These are phyloP conservation scores for Lobulomyces angularis DNA, from an alignment of 192 early-diverging fungal species.

Conservation along the genomic window DNA sequence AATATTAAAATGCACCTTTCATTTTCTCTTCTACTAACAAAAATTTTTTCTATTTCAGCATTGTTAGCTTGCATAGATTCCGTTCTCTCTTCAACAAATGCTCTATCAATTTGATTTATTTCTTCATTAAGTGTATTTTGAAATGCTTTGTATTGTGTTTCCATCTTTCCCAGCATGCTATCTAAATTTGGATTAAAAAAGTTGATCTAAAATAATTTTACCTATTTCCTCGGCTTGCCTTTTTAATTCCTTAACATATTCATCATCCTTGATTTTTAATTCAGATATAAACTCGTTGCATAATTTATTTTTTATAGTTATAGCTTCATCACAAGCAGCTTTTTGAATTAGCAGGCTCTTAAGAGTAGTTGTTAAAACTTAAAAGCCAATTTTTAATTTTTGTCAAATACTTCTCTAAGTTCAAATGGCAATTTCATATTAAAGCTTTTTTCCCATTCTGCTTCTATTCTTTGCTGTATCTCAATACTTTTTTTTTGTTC, in stretches of 20 bases:
- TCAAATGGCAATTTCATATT: background rate
- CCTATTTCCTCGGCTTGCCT: conserved; percentile 50
- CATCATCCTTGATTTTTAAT: conserved; percentile 44
- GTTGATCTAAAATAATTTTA: conserved; percentile 1
- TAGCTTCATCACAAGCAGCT: conserved; percentile 25
- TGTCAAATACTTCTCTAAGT: background rate
- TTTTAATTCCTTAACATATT: conserved; percentile 48
- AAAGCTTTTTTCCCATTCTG: conserved; percentile 20
- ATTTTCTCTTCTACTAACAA: conserved; percentile 23
- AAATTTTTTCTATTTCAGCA: conserved; percentile 30
- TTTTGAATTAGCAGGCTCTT: conserved; percentile 29
- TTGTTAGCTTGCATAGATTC: conserved; percentile 36
- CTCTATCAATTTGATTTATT: conserved; percentile 38
- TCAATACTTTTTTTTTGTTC: conserved; percentile 13
- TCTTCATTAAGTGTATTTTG: conserved; percentile 35
- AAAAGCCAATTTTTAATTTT: too few species aligned
- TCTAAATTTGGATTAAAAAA: conserved; percentile 15
- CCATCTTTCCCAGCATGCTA: conserved; percentile 40
- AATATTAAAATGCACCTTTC: conserved; percentile 26
- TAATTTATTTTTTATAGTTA: conserved; percentile 33
- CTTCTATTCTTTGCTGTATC: conserved; percentile 17
- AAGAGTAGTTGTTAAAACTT: too few species aligned
- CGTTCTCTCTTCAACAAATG: conserved; percentile 40
- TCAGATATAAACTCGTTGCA: conserved; percentile 37
- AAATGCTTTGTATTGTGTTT: conserved; percentile 31